Base-by-base conservation (phyloP, 345 rosid genomes). In the Pugionium dolabratum region DNA sequence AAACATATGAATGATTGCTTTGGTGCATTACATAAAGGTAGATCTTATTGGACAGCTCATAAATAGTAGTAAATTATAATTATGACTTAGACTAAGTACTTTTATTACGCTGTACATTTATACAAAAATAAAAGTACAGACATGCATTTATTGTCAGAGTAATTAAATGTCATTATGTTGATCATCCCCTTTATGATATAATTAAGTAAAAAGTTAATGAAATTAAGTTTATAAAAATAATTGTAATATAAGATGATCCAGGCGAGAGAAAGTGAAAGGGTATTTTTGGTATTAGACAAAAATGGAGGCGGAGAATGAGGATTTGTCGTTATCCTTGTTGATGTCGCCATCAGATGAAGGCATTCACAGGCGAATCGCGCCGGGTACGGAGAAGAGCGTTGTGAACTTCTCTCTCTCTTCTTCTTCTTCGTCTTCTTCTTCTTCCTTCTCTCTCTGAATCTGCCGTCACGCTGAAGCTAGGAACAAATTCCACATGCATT, bases 351-450 rank as follows among this genome's bases (percentile, higher is more conserved):
- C 85, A 69, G 48, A 49, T 57, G 45, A 57, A 55, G 10, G 11
- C 42, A 54, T 56, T 77, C 67, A 68, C 72, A 75, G 84, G 67
- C 78, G 43, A 75, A 78, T 75, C 75, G 67, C 75, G 59, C 62
- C 68, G 67, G 71, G 39, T 59, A 52, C 59, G 31, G 58, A 47
- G 48, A 48, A 47, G 37, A 71, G 48, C 54, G 32, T 25, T 54
- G 1, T 34, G 10, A 35, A 42, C 44, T 37, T 46, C 10, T 27
- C 54, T 64, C 46, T n/a, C 47, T 31, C 54, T 25, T 44, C 25
- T 29, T 28, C 57, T 9, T 2, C 37, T 9, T 35, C 61, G 58
- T 31, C 34, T 34, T 39, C 64, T 10, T 25, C 34, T 30, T 57
- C 68, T 67, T 63, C 30, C 5, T 11, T 52, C 32, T 34, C 30